A percentile compares a stretch with the other conserved stretches of the same genome.
These are phyloP conservation scores for Candida morakotiae DNA, from an alignment of 805 yeast genomes.

Conservation along the genomic window DNA sequence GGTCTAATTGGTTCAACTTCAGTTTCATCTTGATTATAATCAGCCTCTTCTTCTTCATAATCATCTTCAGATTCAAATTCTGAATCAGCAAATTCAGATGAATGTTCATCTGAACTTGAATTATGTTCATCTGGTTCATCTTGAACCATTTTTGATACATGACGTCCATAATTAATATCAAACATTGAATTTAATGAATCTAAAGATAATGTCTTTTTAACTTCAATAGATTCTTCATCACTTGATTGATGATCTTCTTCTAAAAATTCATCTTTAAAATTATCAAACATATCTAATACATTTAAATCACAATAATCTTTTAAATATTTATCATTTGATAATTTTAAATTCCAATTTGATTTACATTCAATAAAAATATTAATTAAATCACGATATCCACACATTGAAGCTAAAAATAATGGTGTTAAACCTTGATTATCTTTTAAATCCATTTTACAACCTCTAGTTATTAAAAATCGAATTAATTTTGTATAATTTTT, in stretches of 20 bases:
- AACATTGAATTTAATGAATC: constrained; percentile 40
- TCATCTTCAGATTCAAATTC: constrained; percentile 23
- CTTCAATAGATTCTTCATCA: constrained; percentile 9
- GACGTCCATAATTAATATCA: constrained; percentile 34
- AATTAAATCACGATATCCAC: constrained; percentile 68
- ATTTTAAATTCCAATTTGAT: constrained; percentile 51
- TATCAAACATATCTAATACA: constrained; percentile 38
- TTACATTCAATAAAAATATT: constrained; percentile 58
- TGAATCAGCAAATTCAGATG: constrained; percentile 30
- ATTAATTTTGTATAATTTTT: constrained; percentile 66
- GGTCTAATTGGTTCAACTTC: constrained; percentile 2
- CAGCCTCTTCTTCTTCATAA: constrained; percentile 16
- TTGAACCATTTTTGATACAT: constrained; percentile 37
- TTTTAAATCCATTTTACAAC: constrained; percentile 61
- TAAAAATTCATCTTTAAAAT: constrained; percentile 9
- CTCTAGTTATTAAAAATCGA: constrained; percentile 60
- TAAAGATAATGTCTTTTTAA: constrained; percentile 29
- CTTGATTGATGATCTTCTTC: constrained; percentile 6
- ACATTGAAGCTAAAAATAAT: constrained; percentile 76
- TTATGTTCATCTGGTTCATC: neutral
- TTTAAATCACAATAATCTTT: constrained; percentile 43
- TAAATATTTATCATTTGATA: constrained; percentile 45
- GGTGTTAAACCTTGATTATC: constrained; percentile 87
- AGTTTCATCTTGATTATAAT: constrained; percentile 15
- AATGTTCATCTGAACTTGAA: constrained; percentile 4